Evolutionary conservation across 1,139 yeast species (phyloP).

Genomic region (Diutina neorugosa): DNA sequence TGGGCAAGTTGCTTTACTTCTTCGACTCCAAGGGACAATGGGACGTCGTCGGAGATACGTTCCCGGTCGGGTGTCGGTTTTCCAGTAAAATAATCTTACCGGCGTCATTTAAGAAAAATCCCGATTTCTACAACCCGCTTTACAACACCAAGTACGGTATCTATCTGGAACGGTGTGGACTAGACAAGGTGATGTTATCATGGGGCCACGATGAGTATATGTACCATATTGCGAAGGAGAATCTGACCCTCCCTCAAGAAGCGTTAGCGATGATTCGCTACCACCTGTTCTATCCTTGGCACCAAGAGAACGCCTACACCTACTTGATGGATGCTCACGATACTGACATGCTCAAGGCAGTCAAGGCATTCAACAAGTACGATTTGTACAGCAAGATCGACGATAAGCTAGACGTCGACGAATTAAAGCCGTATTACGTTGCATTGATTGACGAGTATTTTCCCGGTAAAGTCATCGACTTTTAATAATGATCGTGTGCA

Average conservation of each 20-base stretch:
- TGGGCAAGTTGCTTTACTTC: constrained; percentile 58
- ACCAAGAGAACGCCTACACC: constrained; percentile 53
- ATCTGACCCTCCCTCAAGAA: constrained; percentile 51
- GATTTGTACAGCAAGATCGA: constrained; percentile 58
- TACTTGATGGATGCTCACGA: constrained; percentile 60
- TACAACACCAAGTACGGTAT: constrained; percentile 59
- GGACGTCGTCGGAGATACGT: constrained; percentile 79
- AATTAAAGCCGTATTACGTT: constrained; percentile 43
- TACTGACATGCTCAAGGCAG: constrained; percentile 49
- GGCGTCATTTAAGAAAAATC: constrained; percentile 47
- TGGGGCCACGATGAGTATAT: constrained; percentile 78
- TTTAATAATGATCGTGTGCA: constrained; percentile 16
- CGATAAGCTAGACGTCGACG: constrained; percentile 32
- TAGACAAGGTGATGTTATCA: constrained; percentile 59
- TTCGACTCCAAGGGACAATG: constrained; percentile 66
- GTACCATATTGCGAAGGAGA: constrained; percentile 59
- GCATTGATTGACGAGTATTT: constrained; percentile 59
- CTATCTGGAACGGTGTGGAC: constrained; percentile 52
- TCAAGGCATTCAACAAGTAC: constrained; percentile 53
- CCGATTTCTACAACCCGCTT: constrained; percentile 51
- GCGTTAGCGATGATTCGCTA: constrained; percentile 66
- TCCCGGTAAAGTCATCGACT: constrained; percentile 45
- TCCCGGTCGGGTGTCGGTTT: constrained; percentile 62
- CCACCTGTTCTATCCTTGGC: constrained; percentile 73
- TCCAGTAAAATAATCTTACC: constrained; percentile 49